These are phyloP conservation scores for Cicer pinnatifidum DNA, from an alignment of 306 rosid species.

Conservation along the genomic window DNA sequence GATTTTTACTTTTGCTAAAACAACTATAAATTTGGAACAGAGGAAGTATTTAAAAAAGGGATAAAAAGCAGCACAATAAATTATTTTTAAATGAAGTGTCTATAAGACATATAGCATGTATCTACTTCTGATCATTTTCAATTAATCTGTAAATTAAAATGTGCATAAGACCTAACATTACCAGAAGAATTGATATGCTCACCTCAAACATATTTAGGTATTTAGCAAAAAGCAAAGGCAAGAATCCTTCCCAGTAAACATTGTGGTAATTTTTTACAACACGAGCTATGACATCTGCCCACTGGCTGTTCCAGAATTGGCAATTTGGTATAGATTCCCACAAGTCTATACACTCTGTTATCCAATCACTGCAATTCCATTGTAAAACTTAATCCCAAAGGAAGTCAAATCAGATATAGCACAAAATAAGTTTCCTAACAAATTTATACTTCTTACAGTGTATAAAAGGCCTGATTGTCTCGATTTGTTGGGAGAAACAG, in stretches of 20 bases:
- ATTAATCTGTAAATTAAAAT: constrained; percentile 32
- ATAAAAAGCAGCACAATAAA: neutral
- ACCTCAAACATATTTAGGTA: constrained; percentile 99
- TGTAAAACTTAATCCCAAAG: constrained; percentile 43
- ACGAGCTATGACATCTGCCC: constrained; percentile 95
- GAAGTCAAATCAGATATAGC: constrained; percentile 41
- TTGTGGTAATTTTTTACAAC: constrained; percentile 73
- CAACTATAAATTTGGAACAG: too few species aligned
- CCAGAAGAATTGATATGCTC: constrained; percentile 45
- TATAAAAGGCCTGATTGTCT: constrained; percentile 79
- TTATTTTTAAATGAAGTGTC: constrained; percentile 31
- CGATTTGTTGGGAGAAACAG: constrained; percentile 91
- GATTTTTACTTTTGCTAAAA: too few species aligned
- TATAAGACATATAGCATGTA: constrained; percentile 26
- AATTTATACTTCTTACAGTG: constrained; percentile 69
- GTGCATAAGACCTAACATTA: constrained; percentile 31
- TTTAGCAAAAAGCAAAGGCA: constrained; percentile 89
- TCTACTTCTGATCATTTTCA: constrained; percentile 34
- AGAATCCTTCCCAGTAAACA: constrained; percentile 79
- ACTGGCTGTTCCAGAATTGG: constrained; percentile 98
- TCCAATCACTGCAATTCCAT: constrained; percentile 71
- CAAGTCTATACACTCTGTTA: constrained; percentile 65
- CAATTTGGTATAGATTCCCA: constrained; percentile 98
- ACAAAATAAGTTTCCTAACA: constrained; percentile 37
- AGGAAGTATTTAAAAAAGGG: neutral